Evolutionary conservation across 257 asterid genomes (phyloP), one percentile per base, ranked within the genome.

Genomic region (Solanum appendiculatum): DNA sequence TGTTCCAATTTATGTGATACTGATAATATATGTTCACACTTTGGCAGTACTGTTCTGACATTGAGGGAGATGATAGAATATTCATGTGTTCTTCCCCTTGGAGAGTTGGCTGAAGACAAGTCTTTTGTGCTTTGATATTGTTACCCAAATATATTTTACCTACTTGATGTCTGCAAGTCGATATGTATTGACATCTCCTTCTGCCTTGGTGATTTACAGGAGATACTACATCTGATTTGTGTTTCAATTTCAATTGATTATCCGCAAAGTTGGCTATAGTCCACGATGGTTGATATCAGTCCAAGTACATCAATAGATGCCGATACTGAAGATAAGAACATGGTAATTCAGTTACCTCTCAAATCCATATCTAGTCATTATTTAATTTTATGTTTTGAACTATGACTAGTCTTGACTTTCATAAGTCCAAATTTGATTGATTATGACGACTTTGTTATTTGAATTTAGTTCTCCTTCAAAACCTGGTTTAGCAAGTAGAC

Each of bases 301-400:
- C 98, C 95, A 25, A 93, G 90, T 92, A 87, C 97, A 83, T 95
- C 98, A 31, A 93, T 97, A 27, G 99, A 97, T 91, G 99, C 97
- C 16, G 98, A 95, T 87, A 97, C 98, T 4, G 98, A 97, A 85
- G 98, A 95, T 75, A 95, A 93, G 90, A 87, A 92, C 90, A 88
- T 94, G 98, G 86, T 58, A 54, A 83, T 14, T 7, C 94, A 90
- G 89, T 87, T 58, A 77, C 44, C 18, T 56, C 33, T 80, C n/a
- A 46, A 36, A 25, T 75, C 86, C 36, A 39, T 39, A 42, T 75
- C 34, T 75, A n/a, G 83, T 75, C 20, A 73, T 36, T 34, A 21
- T 72, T 11, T 25, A 13, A 42, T 16, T 48, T 42, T 44, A 68
- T 29, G n/a, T 36, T 40, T 69, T 85, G 82, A 68, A n/a, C 40